A percentile compares a stretch with the other conserved stretches of the same genome.
Conservation (phyloP, 805 yeast species). For the Jamesozyma rosinii region DNA sequence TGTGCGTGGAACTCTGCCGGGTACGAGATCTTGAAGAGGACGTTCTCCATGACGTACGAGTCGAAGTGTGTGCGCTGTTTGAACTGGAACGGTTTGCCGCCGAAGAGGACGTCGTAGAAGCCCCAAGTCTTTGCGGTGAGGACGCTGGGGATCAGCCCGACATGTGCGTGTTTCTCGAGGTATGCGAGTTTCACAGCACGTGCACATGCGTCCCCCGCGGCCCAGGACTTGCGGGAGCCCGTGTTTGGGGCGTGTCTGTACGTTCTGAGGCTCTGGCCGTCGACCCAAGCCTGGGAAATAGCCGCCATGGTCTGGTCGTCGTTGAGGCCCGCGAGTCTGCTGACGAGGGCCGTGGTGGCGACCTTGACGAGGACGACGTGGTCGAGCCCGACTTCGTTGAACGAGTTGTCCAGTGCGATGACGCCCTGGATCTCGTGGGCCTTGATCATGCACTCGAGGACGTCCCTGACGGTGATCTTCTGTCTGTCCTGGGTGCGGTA, state of each 20-base stretch:
- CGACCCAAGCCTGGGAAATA: conserved; percentile 51
- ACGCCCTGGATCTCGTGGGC: conserved; percentile 59
- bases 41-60: conserved; percentile 55
- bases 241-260: conserved; percentile 60
- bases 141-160: conserved; percentile 48
- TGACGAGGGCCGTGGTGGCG: conserved; percentile 52
- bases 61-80: conserved; percentile 40
- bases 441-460: conserved; percentile 48
- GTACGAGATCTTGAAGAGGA: conserved; percentile 50
- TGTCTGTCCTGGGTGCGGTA: conserved; percentile 33
- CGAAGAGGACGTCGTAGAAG: conserved; percentile 51
- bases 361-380: conserved; percentile 52
- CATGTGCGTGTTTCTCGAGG: conserved; percentile 41
- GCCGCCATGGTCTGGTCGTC: conserved; percentile 47
- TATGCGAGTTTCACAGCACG: conserved; percentile 50
- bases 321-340: conserved; percentile 42
- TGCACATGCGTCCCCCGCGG: conserved; percentile 55
- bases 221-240: conserved; percentile 57
- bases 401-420: conserved; percentile 51
- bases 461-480: conserved; percentile 40
- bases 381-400: conserved; percentile 50
- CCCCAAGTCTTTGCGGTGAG: conserved; percentile 55
- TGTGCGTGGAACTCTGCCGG: conserved; percentile 63
- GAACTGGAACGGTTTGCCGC: conserved; percentile 43
- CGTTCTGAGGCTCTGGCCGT: conserved; percentile 50